Percentiles rank a stretch among this genome's conserved stretches.
phyloP scores from a whole-genome alignment of 495 filamentous ascomycete species.

The Aspergillus leporis region DNA sequence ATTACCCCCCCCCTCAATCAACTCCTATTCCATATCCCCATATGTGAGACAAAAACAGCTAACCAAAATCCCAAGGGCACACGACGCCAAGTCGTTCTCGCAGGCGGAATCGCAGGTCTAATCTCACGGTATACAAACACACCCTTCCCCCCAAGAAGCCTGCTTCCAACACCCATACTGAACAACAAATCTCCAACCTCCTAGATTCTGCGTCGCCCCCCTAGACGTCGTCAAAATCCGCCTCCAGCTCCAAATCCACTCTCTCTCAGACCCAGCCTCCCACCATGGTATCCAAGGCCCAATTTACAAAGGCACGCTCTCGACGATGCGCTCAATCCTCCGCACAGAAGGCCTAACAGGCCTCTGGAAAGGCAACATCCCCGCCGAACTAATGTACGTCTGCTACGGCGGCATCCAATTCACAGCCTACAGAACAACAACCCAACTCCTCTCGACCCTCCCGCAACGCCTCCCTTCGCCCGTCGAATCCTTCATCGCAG shows the following conservation, averaged over 20 bases:
- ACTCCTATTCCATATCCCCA: neutral
- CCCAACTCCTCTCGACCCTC: constrained; percentile 56
- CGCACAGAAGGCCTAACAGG: constrained; percentile 77
- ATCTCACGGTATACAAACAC: constrained; percentile 65
- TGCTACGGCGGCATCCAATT: constrained; percentile 88
- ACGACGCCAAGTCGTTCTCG: constrained; percentile 74
- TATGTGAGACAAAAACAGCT: too few relatives aligned
- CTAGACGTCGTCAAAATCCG: constrained; percentile 96
- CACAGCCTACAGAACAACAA: constrained; percentile 77
- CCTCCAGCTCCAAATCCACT: constrained; percentile 86
- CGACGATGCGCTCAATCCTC: constrained; percentile 74
- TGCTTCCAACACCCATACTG: neutral
- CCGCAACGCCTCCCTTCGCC: constrained; percentile 56
- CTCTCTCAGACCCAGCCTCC: constrained; percentile 66
- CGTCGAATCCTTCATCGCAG: constrained; percentile 72
- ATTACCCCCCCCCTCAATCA: constrained; percentile 9
- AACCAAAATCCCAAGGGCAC: constrained; percentile 78
- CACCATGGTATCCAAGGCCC: constrained; percentile 56
- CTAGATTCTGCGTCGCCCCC: constrained; percentile 84
- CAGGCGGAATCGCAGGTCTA: constrained; percentile 85
- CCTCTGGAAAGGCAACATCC: constrained; percentile 97
- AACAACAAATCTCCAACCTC: neutral
- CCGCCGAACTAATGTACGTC: constrained; percentile 91
- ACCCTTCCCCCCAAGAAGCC: neutral
- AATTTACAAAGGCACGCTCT: constrained; percentile 75